Evolutionary conservation across 371 early-diverging fungal genomes (phyloP).

Genomic region (Entomophthora muscae): DNA sequence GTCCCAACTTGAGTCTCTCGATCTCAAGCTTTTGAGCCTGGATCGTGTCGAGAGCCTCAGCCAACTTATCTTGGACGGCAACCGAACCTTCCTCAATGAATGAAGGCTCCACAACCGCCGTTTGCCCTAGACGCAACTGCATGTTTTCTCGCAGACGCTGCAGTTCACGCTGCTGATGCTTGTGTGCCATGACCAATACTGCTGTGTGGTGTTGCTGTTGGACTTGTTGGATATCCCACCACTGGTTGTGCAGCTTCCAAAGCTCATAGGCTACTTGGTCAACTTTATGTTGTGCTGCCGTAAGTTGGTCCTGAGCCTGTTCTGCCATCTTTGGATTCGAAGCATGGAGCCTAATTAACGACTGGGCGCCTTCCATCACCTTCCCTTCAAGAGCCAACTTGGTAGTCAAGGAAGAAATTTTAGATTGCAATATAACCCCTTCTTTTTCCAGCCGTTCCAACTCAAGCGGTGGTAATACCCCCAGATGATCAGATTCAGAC

Average conservation of each 20-base stretch:
- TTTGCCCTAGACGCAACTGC: not conserved
- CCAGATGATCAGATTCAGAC: not conserved
- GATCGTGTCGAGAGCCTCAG: not conserved
- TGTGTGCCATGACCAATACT: constrained; percentile 16
- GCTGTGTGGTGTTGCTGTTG: constrained; percentile 51
- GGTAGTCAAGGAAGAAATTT: constrained; percentile 26
- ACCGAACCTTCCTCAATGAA: not conserved
- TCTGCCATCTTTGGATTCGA: constrained; percentile 24
- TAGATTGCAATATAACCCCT: constrained; percentile 12
- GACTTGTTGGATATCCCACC: constrained; percentile 41
- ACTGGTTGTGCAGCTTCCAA: constrained; percentile 31
- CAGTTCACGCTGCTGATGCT: not conserved
- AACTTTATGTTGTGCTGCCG: constrained; percentile 38
- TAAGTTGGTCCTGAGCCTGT: constrained; percentile 29
- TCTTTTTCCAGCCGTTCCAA: constrained; percentile 17
- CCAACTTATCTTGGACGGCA: not conserved
- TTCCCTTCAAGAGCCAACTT: constrained; percentile 39
- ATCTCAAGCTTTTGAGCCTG: not conserved
- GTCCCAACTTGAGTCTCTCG: not conserved
- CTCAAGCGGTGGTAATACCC: constrained; percentile 10
- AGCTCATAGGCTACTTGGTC: constrained; percentile 47
- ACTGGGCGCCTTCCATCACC: constrained; percentile 44
- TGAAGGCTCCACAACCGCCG: not conserved
- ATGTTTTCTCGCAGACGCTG: not conserved
- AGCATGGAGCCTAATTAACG: constrained; percentile 26